Base-by-base conservation (phyloP, 441 rosid genomes). In the Bocquillonia castaneifolia region DNA sequence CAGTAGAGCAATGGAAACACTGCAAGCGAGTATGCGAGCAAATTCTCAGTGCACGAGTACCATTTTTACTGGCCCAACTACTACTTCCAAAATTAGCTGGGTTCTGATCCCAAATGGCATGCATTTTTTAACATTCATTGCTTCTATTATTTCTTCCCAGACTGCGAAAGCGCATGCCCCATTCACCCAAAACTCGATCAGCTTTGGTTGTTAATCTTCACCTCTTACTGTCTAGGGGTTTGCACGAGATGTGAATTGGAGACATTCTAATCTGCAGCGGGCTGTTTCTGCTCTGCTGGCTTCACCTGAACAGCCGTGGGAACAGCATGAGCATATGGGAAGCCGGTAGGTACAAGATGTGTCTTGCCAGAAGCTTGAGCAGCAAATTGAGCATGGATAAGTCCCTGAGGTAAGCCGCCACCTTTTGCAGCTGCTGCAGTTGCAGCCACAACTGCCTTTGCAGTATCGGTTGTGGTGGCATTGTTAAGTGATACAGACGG, bases 281-380 rank as follows among this genome's bases (percentile, higher is more conserved):
- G 94, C 69, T 88, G 94, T 61, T 90, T 90, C 76, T 92, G 91
- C 76, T 94, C 96, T 10, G 91, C 83, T 5, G 91, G 90, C 74
- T 91, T 93, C 67, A 84, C 92, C 79, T 86, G 97, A 70, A 81
- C 95, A 8, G 79, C 84, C 25, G 77, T 61, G 9, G 89, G 83
- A 59, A 79, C 86, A 32, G 89, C 59, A 55, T 89, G 91, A 9
- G 79, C 84, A 52, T 86, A 79, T 1, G 90, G 47, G 75, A 84
- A 88, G 25, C 92, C 91, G 47, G 88, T 75, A 63, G 88, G 85
- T 10, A 69, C 72, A 5, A 80, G 95, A 77, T 89, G 92, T 0
- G 74, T 72, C 73, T 85, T 79, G 69, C 86, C 92, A 2, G 94
- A 77, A 10, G 88, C 50, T 60, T 80, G 89, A 1, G 76, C 69